phyloP scores from a whole-genome alignment of 805 yeast genomes.

The Saccharomycopsis fermentans region DNA sequence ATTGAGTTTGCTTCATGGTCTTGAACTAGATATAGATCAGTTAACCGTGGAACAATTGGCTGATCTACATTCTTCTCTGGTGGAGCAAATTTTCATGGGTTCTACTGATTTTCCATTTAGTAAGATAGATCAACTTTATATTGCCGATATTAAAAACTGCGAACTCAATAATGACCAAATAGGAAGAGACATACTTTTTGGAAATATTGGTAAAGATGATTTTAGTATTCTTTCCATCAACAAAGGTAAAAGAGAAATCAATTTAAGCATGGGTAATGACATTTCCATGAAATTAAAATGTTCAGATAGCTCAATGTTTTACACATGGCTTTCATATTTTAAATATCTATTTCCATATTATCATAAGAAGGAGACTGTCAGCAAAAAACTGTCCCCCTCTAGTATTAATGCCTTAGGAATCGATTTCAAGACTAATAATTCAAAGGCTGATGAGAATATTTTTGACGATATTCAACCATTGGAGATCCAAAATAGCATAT shows the following conservation, averaged over 20 bases:
- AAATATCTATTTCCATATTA: constrained; percentile 26
- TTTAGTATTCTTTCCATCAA: constrained; percentile 19
- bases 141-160: constrained; percentile 20
- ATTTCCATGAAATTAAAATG: constrained; percentile 11
- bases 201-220: constrained; percentile 26
- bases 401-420: constrained; percentile 13
- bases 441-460: too few species aligned
- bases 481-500: background rate
- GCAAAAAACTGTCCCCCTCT: constrained; percentile 46
- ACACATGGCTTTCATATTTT: constrained; percentile 14
- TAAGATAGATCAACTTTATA: constrained; percentile 19
- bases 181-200: constrained; percentile 27
- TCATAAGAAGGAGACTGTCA: constrained; percentile 65
- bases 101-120: constrained; percentile 9
- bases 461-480: background rate
- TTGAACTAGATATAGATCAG: background rate
- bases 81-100: constrained; percentile 16
- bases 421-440: background rate
- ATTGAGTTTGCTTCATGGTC: background rate
- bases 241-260: constrained; percentile 11
- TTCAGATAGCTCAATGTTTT: constrained; percentile 13
- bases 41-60: background rate
- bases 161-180: constrained; percentile 20
- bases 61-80: background rate
- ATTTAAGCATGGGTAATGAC: background rate